Percentiles rank a stretch among this genome's conserved stretches.
Evolutionary conservation across 495 filamentous ascomycete species (phyloP).

Genomic region (Aspergillus nidulans): DNA sequence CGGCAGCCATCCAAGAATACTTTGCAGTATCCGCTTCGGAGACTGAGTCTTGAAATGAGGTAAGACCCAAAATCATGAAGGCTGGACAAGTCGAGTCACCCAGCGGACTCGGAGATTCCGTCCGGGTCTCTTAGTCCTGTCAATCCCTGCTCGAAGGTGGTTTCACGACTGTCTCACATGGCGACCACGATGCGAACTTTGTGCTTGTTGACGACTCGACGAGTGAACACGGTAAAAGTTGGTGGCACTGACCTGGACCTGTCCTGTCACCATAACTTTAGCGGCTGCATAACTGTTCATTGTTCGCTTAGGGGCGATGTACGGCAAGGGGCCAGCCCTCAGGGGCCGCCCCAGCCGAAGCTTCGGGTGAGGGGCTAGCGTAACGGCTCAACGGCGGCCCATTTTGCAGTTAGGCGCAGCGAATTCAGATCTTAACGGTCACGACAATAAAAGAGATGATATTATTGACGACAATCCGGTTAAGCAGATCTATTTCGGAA

Average conservation of each 20-base stretch:
- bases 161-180: conserved; percentile 2
- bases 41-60: not conserved
- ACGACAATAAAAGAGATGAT: not conserved
- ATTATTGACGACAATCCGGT: not conserved
- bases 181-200: not conserved
- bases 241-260: not conserved
- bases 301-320: not conserved
- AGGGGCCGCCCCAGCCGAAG: not conserved
- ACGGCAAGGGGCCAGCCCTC: not conserved
- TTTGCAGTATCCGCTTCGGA: not conserved
- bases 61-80: not conserved
- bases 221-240: not conserved
- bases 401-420: not conserved
- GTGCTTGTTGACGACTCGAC: not conserved
- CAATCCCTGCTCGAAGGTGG: not conserved
- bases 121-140: not conserved
- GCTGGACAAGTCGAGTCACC: not conserved
- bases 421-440: not conserved
- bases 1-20: not conserved
- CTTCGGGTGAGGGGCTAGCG: conserved; percentile 4
- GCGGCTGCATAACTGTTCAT: not conserved
- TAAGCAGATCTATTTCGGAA: not conserved
- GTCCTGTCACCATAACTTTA: not conserved
- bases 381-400: conserved; percentile 2
- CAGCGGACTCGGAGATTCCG: not conserved